Conservation (phyloP, 2,329 filamentous ascomycete genomes). For the Amesomyces nigricolor region DNA sequence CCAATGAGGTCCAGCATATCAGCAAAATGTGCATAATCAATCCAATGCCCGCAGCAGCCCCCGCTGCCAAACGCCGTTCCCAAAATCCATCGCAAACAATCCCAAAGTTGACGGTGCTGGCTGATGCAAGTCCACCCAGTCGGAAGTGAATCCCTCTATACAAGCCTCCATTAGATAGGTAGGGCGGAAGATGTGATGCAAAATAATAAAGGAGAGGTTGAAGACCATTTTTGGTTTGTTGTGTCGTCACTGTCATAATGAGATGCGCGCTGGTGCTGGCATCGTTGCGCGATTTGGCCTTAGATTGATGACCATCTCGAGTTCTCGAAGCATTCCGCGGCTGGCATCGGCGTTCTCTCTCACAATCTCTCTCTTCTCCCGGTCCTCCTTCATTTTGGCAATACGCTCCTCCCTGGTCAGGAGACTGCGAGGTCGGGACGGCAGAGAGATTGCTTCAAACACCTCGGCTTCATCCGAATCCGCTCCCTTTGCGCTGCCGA, state of each 20-base stretch:
- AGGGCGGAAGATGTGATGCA: slow-evolving; percentile 7
- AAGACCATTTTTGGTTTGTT: slow-evolving; percentile 17
- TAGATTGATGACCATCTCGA: slow-evolving; percentile 78
- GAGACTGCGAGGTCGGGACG: slow-evolving; percentile 60
- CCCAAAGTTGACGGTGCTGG: slow-evolving; percentile 2
- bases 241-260: slow-evolving; percentile 35
- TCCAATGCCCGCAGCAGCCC: slow-evolving; percentile 4
- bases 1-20: neutral
- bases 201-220: slow-evolving; percentile 14
- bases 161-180: slow-evolving; percentile 8
- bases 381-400: slow-evolving; percentile 79
- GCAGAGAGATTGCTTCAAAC: slow-evolving; percentile 83
- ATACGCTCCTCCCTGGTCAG: slow-evolving; percentile 85
- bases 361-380: slow-evolving; percentile 64
- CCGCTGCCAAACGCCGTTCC: slow-evolving; percentile 12
- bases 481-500: slow-evolving; percentile 47
- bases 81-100: slow-evolving; percentile 7
- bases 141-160: slow-evolving; percentile 11
- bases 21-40: neutral
- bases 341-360: slow-evolving; percentile 75
- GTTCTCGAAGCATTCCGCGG: slow-evolving; percentile 83
- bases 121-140: slow-evolving; percentile 2
- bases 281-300: slow-evolving; percentile 37
- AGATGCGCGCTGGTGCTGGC: slow-evolving; percentile 34
- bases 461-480: slow-evolving; percentile 68